Percentiles rank a stretch among this genome's conserved stretches.
phyloP scores from a whole-genome alignment of 768 basidiomycete species.

The Piloderma croceum region DNA sequence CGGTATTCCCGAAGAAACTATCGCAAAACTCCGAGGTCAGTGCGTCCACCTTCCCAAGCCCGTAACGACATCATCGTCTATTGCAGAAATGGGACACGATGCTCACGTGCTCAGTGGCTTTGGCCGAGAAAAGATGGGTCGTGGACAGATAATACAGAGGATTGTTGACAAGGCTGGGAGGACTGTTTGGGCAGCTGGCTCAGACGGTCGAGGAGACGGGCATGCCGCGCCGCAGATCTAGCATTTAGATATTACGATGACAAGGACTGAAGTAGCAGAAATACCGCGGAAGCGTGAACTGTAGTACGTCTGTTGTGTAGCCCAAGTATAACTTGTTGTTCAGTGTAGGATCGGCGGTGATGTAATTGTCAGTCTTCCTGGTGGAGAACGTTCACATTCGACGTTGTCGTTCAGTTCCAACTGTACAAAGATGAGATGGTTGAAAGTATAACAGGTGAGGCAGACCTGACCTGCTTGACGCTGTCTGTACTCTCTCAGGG shows the following conservation, averaged over 20 bases:
- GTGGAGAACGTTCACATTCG: constrained; percentile 45
- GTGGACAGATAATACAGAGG: constrained; percentile 89
- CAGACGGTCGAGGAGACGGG: constrained; percentile 84
- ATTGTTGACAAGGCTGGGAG: constrained; percentile 57
- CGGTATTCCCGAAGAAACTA: constrained; percentile 56
- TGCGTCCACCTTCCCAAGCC: too few relatives aligned
- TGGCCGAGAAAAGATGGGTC: constrained; percentile 61
- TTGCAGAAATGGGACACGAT: constrained; percentile 83
- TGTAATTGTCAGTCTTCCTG: not conserved
- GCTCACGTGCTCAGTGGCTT: constrained; percentile 59
- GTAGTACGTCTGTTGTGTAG: too few relatives aligned
- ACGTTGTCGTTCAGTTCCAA: constrained; percentile 60
- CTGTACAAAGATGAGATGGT: constrained; percentile 26
- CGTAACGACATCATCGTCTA: too few relatives aligned
- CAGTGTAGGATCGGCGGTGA: too few relatives aligned
- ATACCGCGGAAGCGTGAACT: too few relatives aligned
- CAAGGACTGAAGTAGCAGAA: not conserved
- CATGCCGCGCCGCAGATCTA: constrained; percentile 83
- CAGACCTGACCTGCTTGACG: constrained; percentile 50
- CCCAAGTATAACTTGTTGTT: too few relatives aligned
- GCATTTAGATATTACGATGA: constrained; percentile 9
- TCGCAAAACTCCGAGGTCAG: constrained; percentile 64
- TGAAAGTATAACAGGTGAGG: constrained; percentile 1
- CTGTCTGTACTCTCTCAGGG: constrained; percentile 74
- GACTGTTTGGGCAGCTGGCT: constrained; percentile 93